Evolutionary conservation across 805 yeast genomes (phyloP), one percentile per base, ranked within the genome.

Genomic region (Lachancea waltii): DNA sequence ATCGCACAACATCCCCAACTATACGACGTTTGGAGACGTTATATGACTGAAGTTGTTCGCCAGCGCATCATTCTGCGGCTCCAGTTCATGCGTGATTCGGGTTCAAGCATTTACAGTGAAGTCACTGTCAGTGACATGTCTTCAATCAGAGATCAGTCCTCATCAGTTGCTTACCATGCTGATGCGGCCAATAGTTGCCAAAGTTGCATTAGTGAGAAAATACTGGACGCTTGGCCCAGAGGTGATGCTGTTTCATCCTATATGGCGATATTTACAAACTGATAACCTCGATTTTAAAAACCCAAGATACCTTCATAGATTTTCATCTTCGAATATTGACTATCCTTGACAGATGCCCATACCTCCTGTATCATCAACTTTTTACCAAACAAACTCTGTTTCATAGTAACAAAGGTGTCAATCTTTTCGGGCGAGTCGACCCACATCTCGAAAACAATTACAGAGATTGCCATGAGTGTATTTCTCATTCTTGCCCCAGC

Each of bases 401-500:
- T 66, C 19, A 54, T 53, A 3, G 45, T 40, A 9, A 68, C 56
- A 45, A 70, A 69, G 9, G 47, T 41, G 5, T 58, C 50, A 22
- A 58, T 33, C 15, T 46, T 42, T 14, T 48, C 35, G 13, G 64
- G 62, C 5, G 53, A 54, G 11, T 51, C 54, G 26, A 30, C 39
- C 27, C 44, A 63, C 66, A 53, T 61, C 42, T 56, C 67, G 53
- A 62, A 48, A 1, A 62, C 58, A 7, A 58, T 44, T 14, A 53
- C 25, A 1, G 60, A 39, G 22, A 75, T 60, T 44, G 70, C 67
- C 14, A 60, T 55, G 39, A 70, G 56, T 0, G 79, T 68, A 20
- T 63, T 58, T 9, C 63, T 65, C 50, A 79, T 59, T 41, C 69
- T 71, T 24, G 63, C 68, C n/a, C 70, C 54, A 51, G 67, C 61